Evolutionary conservation across 208 protist species (phyloP).

Genomic region (Wallacemonas rigidus): DNA sequence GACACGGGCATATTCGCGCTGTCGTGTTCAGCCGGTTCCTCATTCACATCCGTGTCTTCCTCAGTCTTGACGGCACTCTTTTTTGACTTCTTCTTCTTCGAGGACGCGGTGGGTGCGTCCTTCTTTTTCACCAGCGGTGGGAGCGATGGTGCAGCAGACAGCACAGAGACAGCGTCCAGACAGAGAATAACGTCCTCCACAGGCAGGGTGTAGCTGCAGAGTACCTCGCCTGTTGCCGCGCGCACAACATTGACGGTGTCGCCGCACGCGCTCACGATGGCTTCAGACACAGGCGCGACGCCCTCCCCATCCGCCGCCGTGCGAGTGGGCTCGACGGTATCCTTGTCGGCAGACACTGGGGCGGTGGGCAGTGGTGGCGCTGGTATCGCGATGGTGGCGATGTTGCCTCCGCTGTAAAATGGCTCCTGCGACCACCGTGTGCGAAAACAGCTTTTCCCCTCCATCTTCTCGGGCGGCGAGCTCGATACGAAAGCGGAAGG

Average conservation of each 20-base stretch:
- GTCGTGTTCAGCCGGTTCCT: not conserved
- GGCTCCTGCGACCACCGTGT: conserved; percentile 80
- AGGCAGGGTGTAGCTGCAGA: conserved; percentile 77
- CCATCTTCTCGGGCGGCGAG: conserved; percentile 37
- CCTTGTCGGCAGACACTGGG: conserved; percentile 1
- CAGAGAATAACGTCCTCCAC: conserved; percentile 85
- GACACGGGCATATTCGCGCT: conserved; percentile 1
- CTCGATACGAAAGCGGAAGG: not conserved
- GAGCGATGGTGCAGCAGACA: conserved; percentile 6
- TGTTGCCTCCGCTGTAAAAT: conserved; percentile 85
- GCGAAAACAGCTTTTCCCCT: conserved; percentile 90
- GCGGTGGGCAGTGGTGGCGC: not conserved
- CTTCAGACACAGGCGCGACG: conserved; percentile 24
- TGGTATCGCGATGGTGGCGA: conserved; percentile 63
- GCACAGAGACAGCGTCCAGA: conserved; percentile 75
- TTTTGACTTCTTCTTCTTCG: conserved; percentile 14
- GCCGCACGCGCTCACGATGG: conserved; percentile 78
- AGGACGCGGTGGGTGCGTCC: conserved; percentile 9
- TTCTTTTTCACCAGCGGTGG: not conserved
- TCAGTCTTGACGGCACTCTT: conserved; percentile 18
- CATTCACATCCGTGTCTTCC: not conserved
- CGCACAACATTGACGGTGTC: conserved; percentile 80
- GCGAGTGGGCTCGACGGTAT: not conserved
- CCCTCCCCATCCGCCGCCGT: not conserved
- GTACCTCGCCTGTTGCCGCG: conserved; percentile 48